These are phyloP conservation scores for Rubia peregrina DNA, from an alignment of 305 asterid genomes.

Conservation along the genomic window DNA sequence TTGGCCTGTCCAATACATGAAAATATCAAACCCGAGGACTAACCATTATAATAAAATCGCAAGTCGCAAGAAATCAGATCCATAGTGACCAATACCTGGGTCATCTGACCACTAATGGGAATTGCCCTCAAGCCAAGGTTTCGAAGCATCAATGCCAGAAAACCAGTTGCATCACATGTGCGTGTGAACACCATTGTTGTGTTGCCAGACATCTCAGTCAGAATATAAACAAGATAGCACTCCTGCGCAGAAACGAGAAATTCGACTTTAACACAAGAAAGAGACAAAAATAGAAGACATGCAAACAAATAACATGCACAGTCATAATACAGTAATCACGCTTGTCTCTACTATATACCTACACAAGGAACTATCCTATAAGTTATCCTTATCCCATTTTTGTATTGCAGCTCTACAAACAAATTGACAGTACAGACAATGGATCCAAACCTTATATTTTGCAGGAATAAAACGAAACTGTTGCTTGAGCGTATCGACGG, in stretches of 20 bases:
- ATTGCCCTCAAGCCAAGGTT: slow-evolving; percentile 80
- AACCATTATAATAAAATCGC: slow-evolving; percentile 6
- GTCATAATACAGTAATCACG: background rate
- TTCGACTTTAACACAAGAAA: background rate
- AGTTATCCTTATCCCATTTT: background rate
- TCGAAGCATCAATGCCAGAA: slow-evolving; percentile 69
- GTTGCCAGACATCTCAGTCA: slow-evolving; percentile 66
- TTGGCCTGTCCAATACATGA: slow-evolving; percentile 43
- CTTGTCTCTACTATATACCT: background rate
- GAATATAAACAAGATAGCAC: slow-evolving; percentile 80
- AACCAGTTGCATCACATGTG: slow-evolving; percentile 75
- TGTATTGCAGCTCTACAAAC: background rate
- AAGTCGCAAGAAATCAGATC: slow-evolving; percentile 5
- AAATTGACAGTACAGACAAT: background rate
- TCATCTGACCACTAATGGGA: slow-evolving; percentile 94
- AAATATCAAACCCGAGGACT: slow-evolving; percentile 11
- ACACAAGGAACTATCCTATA: too few species aligned
- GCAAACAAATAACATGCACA: background rate
- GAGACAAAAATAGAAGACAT: background rate
- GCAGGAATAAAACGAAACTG: slow-evolving; percentile 79
- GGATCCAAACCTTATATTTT: slow-evolving; percentile 55
- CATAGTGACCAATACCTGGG: slow-evolving; percentile 41
- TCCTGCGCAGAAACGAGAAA: slow-evolving; percentile 37
- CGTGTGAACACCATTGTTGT: slow-evolving; percentile 93
- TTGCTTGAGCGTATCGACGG: slow-evolving; percentile 85